phyloP scores from a whole-genome alignment of 371 early-diverging fungal species.

The Mucor lusitanicus region DNA sequence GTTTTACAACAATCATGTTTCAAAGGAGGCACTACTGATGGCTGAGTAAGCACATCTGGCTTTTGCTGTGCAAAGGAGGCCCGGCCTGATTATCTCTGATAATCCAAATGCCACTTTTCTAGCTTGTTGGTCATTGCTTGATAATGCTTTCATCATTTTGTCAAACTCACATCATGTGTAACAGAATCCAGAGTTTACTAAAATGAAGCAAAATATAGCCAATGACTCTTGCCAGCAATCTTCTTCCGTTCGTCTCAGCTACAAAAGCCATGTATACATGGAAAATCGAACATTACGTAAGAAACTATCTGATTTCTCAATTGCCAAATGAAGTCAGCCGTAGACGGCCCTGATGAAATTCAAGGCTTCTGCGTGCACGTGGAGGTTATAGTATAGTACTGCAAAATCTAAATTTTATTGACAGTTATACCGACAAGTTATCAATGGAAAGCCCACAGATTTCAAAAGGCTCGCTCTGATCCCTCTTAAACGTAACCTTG shows the following conservation, averaged over 20 bases:
- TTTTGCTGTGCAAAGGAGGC: neutral
- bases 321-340: too few relatives aligned
- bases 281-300: too few relatives aligned
- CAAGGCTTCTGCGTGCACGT: too few relatives aligned
- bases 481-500: constrained; percentile 27
- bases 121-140: neutral
- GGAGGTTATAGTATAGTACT: too few relatives aligned
- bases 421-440: constrained; percentile 27
- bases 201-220: neutral
- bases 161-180: neutral
- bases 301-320: too few relatives aligned
- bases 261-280: neutral
- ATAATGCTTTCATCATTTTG: neutral
- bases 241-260: neutral
- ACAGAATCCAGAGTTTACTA: neutral
- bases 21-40: too few relatives aligned
- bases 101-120: neutral
- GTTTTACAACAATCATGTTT: too few relatives aligned
- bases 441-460: constrained; percentile 43
- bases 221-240: too few relatives aligned
- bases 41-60: neutral
- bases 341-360: too few relatives aligned
- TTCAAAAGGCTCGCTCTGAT: constrained; percentile 33
- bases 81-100: neutral
- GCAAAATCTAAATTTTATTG: neutral